phyloP scores from a whole-genome alignment of 495 filamentous ascomycete genomes.

The Sordaria brevicollis region DNA sequence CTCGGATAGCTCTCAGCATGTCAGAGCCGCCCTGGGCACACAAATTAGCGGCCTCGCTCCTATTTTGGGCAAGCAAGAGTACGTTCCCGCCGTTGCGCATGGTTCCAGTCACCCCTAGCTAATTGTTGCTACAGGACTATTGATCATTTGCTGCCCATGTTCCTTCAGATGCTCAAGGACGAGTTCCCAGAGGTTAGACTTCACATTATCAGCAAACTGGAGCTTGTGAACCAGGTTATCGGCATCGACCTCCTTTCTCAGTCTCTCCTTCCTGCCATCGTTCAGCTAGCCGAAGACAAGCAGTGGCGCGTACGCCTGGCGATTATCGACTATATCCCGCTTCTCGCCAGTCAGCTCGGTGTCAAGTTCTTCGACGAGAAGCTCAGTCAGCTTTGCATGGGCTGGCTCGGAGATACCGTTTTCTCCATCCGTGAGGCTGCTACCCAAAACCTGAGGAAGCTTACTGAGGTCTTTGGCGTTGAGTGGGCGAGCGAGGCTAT shows the following conservation, averaged over 20 bases:
- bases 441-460: slow-evolving; percentile 92
- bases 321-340: slow-evolving; percentile 97
- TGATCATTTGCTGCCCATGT: slow-evolving; percentile 94
- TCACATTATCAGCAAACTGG: slow-evolving; percentile 97
- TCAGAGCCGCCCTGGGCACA: slow-evolving; percentile 87
- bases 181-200: slow-evolving; percentile 96
- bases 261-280: slow-evolving; percentile 94
- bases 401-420: slow-evolving; percentile 97
- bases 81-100: slow-evolving; percentile 22
- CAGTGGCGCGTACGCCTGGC: slow-evolving; percentile 97
- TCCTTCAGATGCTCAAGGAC: slow-evolving; percentile 98
- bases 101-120: slow-evolving; percentile 4
- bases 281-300: slow-evolving; percentile 96
- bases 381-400: slow-evolving; percentile 90
- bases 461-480: slow-evolving; percentile 96
- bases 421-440: slow-evolving; percentile 97
- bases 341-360: slow-evolving; percentile 89
- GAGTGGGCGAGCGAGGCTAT: slow-evolving; percentile 97
- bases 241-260: slow-evolving; percentile 95
- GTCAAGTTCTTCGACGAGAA: slow-evolving; percentile 99
- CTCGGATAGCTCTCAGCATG: slow-evolving; percentile 91
- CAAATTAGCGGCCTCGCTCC: slow-evolving; percentile 96
- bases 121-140: slow-evolving; percentile 57
- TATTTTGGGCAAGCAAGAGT: slow-evolving; percentile 97
- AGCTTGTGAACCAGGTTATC: slow-evolving; percentile 96